These are phyloP conservation scores for Priceomyces haplophilus DNA, from an alignment of 805 yeast genomes.

Conservation along the genomic window DNA sequence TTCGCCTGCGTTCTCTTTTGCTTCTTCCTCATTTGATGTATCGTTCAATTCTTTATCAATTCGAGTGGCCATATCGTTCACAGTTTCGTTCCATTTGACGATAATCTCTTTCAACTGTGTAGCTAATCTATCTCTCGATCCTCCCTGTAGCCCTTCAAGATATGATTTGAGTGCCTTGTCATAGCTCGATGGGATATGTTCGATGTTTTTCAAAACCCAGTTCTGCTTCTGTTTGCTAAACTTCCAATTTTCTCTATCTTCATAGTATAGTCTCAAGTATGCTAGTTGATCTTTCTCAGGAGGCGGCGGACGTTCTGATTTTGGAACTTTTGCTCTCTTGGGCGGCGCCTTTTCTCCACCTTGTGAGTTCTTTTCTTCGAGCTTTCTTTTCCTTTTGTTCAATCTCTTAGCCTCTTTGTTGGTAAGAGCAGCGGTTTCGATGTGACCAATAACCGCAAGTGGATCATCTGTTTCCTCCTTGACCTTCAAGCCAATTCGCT, in stretches of 20 bases:
- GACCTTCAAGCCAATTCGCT: conserved; percentile 66
- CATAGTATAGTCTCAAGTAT: conserved; percentile 56
- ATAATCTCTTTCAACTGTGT: conserved; percentile 47
- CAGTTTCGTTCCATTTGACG: conserved; percentile 54
- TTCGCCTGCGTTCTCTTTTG: conserved; percentile 12
- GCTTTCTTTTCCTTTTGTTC: conserved; percentile 29
- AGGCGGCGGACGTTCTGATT: conserved; percentile 62
- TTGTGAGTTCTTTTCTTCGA: conserved; percentile 16
- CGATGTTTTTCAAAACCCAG: conserved; percentile 70
- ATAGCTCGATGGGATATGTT: conserved; percentile 50
- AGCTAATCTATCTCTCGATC: conserved; percentile 56
- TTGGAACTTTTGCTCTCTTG: conserved; percentile 67
- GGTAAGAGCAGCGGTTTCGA: conserved; percentile 41
- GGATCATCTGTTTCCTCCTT: conserved; percentile 49
- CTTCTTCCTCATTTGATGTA: conserved; percentile 14
- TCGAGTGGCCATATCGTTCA: conserved; percentile 39
- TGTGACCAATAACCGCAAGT: conserved; percentile 41
- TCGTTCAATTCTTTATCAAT: conserved; percentile 35
- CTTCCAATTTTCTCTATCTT: conserved; percentile 67
- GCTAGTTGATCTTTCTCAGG: conserved; percentile 75
- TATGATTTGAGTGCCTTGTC: conserved; percentile 50
- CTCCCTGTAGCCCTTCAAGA: conserved; percentile 65
- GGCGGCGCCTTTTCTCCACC: conserved; percentile 52
- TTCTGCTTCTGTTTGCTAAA: conserved; percentile 84
- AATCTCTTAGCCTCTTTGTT: conserved; percentile 43